phyloP scores from a whole-genome alignment of 2,329 filamentous ascomycete species.

The Aspergillus awamori region DNA sequence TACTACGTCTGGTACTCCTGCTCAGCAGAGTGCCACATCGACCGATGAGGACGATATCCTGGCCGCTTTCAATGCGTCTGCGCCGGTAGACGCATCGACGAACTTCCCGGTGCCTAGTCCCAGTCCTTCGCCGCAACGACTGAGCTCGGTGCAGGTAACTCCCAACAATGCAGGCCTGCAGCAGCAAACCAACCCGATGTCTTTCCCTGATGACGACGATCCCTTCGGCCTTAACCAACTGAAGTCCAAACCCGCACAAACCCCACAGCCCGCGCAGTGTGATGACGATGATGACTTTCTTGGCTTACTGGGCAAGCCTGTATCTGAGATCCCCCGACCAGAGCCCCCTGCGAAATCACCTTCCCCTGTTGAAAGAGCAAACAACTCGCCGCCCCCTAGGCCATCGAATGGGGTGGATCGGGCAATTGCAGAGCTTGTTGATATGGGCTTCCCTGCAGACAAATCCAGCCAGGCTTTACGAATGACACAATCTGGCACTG shows the following conservation, averaged over 20 bases:
- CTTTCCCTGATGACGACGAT: constrained; percentile 66
- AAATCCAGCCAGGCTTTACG: constrained; percentile 79
- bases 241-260: constrained; percentile 55
- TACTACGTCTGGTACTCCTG: constrained; percentile 43
- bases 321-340: constrained; percentile 52
- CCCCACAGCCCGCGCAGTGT: constrained; percentile 48
- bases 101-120: constrained; percentile 56
- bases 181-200: constrained; percentile 28
- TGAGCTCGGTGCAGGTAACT: constrained; percentile 15
- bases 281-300: constrained; percentile 65
- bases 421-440: constrained; percentile 83
- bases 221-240: constrained; percentile 79
- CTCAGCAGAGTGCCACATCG: constrained; percentile 54
- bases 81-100: constrained; percentile 62
- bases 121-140: constrained; percentile 33
- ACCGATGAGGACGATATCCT: constrained; percentile 62
- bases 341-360: constrained; percentile 30
- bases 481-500: constrained; percentile 75
- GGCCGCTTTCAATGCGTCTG: constrained; percentile 62
- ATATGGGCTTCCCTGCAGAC: constrained; percentile 90
- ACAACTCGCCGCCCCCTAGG: constrained; percentile 25
- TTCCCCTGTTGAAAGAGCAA: constrained; percentile 19
- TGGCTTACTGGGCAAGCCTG: constrained; percentile 62
- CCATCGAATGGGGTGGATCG: constrained; percentile 65
- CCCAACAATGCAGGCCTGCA: constrained; percentile 21